phyloP scores from a whole-genome alignment of 2,329 filamentous ascomycete genomes.

The Neopestalotiopsis sp. region DNA sequence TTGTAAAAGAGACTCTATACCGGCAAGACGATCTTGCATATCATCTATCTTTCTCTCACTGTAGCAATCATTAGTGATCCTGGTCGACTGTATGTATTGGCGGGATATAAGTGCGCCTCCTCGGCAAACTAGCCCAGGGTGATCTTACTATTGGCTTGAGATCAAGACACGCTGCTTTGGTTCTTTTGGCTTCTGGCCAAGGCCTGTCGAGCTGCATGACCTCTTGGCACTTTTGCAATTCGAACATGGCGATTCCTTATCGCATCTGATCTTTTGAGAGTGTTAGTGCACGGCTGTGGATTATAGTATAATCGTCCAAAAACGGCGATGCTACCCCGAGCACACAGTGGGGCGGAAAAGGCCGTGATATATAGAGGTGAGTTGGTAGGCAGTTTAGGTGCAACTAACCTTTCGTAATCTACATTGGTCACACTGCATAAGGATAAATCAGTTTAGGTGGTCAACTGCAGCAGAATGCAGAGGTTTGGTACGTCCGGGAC shows the following conservation, averaged over 20 bases:
- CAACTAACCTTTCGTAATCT: slow-evolving; percentile 41
- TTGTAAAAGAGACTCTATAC: slow-evolving; percentile 43
- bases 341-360: slow-evolving; percentile 10
- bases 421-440: slow-evolving; percentile 43
- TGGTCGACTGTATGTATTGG: not conserved
- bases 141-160: slow-evolving; percentile 62
- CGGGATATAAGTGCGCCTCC: not conserved
- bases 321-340: not conserved
- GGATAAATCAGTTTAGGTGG: slow-evolving; percentile 29
- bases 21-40: slow-evolving; percentile 43
- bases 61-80: not conserved
- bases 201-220: slow-evolving; percentile 58
- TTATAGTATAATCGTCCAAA: not conserved
- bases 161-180: slow-evolving; percentile 61
- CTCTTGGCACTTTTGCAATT: slow-evolving; percentile 61
- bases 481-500: slow-evolving; percentile 42
- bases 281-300: slow-evolving; percentile 10
- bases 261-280: slow-evolving; percentile 56
- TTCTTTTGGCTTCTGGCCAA: slow-evolving; percentile 59
- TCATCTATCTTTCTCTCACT: slow-evolving; percentile 58
- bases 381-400: not conserved
- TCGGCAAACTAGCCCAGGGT: slow-evolving; percentile 20
- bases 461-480: slow-evolving; percentile 17
- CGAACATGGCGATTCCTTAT: slow-evolving; percentile 62
- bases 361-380: not conserved